These are phyloP conservation scores for Citrus cavaleriei DNA, from an alignment of 345 rosid species.

Conservation along the genomic window DNA sequence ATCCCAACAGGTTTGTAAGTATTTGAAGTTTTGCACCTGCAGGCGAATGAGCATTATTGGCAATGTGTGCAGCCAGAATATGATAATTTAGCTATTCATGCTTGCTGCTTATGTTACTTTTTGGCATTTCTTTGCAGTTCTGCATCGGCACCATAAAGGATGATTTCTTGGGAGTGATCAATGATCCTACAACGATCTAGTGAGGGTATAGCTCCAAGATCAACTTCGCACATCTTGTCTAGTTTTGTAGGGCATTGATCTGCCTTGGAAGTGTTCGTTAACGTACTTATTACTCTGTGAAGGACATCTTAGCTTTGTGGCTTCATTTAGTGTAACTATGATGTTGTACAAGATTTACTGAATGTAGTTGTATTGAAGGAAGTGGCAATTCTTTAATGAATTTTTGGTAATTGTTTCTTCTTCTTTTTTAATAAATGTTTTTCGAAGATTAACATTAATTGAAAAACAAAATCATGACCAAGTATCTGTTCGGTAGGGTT, in stretches of 20 bases:
- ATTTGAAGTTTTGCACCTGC: neutral
- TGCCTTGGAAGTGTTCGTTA: neutral
- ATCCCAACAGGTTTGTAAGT: too few relatives aligned
- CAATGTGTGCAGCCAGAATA: neutral
- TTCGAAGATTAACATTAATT: too few relatives aligned
- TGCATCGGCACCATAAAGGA: slow-evolving; percentile 94
- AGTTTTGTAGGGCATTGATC: too few relatives aligned
- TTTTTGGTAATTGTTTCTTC: too few relatives aligned
- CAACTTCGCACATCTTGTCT: neutral
- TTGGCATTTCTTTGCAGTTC: slow-evolving; percentile 50
- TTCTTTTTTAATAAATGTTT: too few relatives aligned
- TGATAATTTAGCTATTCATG: neutral
- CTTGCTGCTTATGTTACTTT: neutral
- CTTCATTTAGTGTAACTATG: too few relatives aligned
- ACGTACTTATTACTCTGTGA: neutral
- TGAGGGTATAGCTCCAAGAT: neutral
- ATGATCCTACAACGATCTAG: slow-evolving; percentile 69
- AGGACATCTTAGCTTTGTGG: neutral
- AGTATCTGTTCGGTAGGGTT: too few relatives aligned
- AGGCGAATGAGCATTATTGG: neutral
- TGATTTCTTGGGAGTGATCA: slow-evolving; percentile 91
- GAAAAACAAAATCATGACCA: too few relatives aligned
- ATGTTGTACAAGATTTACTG: neutral
- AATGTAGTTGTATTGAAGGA: slow-evolving; percentile 68
- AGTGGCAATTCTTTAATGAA: slow-evolving; percentile 39